A percentile compares a stretch with the other conserved stretches of the same genome.
Conservation (phyloP, 2,329 filamentous ascomycete species). For the Alternaria burnsii region DNA sequence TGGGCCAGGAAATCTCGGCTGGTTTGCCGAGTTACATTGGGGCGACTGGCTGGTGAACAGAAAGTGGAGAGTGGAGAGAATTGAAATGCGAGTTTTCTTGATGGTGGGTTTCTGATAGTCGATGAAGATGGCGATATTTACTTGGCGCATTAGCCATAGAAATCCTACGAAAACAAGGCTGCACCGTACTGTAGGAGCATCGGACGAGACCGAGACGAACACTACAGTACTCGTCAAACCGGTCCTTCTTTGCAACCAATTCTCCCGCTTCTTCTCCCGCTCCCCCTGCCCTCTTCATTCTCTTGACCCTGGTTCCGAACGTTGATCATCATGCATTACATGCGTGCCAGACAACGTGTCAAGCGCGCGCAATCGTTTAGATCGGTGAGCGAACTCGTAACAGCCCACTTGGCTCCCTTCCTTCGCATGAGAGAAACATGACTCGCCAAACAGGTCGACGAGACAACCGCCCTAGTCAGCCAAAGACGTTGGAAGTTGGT, state of each 20-base stretch:
- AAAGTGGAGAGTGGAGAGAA: neutral
- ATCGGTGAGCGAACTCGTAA: constrained; percentile 4
- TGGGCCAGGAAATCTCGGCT: neutral
- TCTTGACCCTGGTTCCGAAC: constrained; percentile 1
- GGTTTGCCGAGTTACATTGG: neutral
- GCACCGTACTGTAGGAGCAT: neutral
- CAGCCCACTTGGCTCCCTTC: constrained; percentile 1
- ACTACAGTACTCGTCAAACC: neutral
- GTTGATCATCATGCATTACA: constrained; percentile 5
- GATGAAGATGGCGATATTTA: neutral
- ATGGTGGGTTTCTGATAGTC: neutral
- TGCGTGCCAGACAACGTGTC: constrained; percentile 1
- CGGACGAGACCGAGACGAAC: neutral
- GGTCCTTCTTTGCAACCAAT: constrained; percentile 4
- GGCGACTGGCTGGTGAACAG: neutral
- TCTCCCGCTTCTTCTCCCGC: constrained; percentile 2
- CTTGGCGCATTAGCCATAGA: neutral
- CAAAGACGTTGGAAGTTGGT: constrained; percentile 4
- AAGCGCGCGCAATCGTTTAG: constrained; percentile 1
- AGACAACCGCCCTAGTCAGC: neutral
- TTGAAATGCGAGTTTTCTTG: neutral
- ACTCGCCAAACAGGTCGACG: neutral
- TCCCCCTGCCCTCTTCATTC: constrained; percentile 3
- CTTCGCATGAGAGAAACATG: neutral
- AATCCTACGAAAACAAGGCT: neutral